Evolutionary conservation across 2,329 filamentous ascomycete species (phyloP), one percentile per base, ranked within the genome.

Genomic region (Penicillium sp.): DNA sequence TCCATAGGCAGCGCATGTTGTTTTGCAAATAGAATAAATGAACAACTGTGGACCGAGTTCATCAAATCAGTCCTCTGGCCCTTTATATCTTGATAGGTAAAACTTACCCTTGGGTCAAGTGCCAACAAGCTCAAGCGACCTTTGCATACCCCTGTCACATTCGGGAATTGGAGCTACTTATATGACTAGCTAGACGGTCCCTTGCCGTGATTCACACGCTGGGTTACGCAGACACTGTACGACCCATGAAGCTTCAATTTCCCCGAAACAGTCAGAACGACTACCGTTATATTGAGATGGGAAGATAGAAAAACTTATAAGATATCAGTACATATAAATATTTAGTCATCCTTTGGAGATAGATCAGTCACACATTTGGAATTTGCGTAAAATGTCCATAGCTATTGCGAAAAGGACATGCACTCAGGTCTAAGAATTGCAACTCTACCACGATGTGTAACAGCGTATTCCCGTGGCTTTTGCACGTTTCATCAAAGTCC

Each of bases 1-100:
- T 57, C 57, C 52, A 60, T 13, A 64, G 49, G n/a, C 55, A 61
- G 45, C 35, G 58, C 64, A 67, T 67, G 9, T 19, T 50, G 6
- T 25, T 15, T 13, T 4, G 13, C 29, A 33, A 2, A 8, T 8
- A 13, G 21, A 25, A 2, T 23, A 21, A 25, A 12, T 10, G 21
- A 15, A n/a, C 15, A 19, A 27, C 21, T 17, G 45, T 33, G 29
- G 10, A 37, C 13, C 3, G 9, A 50, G 5, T 15, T 35, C n/a
- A 1, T 15, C 7, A 9, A 17, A 13, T 53, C 4, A 53, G 21
- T 19, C 15, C 9, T 4, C 1, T 19, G 2, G 1, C 2, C 15
- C 19, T 25, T 27, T 1, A 33, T 12, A 8, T 13, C n/a, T 51
- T 9, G 10, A 27, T 27, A 4, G 2, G 7, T 12, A 37, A 2